These are phyloP conservation scores for Blepharisma japonicum DNA, from an alignment of 73 alveolate genomes.

Conservation along the genomic window DNA sequence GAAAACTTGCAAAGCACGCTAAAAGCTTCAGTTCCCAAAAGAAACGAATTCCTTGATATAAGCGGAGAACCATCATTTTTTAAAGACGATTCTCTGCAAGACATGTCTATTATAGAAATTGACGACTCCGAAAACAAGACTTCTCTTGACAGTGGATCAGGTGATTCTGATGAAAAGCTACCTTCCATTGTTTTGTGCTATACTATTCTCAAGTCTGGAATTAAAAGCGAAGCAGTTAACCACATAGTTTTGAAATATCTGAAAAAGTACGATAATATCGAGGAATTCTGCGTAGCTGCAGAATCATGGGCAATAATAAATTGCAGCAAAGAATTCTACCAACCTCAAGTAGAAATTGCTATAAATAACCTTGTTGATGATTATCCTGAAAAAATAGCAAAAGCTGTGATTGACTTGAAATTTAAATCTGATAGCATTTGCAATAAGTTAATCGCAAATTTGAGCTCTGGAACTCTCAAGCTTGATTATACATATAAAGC, in stretches of 20 bases:
- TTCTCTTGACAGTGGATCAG: background rate
- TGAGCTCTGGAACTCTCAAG: background rate
- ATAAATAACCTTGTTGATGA: background rate
- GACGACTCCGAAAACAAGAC: background rate
- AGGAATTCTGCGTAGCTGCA: background rate
- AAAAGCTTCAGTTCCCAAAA: background rate
- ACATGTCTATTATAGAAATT: background rate
- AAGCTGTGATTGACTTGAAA: constrained; percentile 13
- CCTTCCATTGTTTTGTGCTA: background rate
- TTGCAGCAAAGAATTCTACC: background rate
- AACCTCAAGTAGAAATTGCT: background rate
- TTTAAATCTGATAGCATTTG: constrained; percentile 20
- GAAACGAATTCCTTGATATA: constrained; percentile 12
- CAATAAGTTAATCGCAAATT: background rate
- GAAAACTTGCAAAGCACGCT: constrained; percentile 12
- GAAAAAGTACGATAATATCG: background rate
- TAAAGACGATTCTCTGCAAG: constrained; percentile 1
- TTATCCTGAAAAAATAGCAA: background rate
- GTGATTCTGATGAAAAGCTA: background rate
- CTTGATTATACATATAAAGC: constrained; percentile 5
- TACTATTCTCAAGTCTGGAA: background rate
- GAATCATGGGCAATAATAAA: background rate
- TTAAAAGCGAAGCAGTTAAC: constrained; percentile 7
- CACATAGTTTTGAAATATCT: background rate
- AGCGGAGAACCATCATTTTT: constrained; percentile 22